phyloP scores from a whole-genome alignment of 495 filamentous ascomycete species.

The Corynascus novoguineensis region DNA sequence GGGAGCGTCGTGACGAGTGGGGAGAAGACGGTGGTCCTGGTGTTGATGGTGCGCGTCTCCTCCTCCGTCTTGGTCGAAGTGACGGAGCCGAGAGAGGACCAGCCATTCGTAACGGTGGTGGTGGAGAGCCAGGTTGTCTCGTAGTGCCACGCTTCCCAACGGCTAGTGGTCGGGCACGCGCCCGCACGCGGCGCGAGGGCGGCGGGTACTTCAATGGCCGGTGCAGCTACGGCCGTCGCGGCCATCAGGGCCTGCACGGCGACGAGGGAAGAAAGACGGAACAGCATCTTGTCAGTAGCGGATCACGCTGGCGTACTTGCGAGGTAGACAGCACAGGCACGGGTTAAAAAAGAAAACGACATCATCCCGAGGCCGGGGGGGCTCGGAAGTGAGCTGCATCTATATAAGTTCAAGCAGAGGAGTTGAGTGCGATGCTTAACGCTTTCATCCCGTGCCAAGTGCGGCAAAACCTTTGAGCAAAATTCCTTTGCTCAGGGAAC shows the following conservation, averaged over 20 bases:
- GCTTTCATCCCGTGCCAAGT: not conserved
- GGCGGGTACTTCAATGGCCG: not conserved
- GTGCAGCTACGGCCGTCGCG: not conserved
- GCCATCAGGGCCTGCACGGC: slow-evolving; percentile 2
- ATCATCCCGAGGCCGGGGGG: not conserved
- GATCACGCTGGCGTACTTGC: not conserved
- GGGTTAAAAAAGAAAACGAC: not conserved
- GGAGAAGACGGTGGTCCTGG: not conserved
- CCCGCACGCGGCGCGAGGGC: not conserved
- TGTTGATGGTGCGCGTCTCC: slow-evolving; percentile 4
- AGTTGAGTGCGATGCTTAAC: not conserved
- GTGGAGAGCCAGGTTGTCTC: not conserved
- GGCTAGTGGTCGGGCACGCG: not conserved
- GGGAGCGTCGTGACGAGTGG: slow-evolving; percentile 4
- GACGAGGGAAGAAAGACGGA: not conserved
- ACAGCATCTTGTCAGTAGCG: slow-evolving; percentile 8
- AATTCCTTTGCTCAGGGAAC: too few species aligned
- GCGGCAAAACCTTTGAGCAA: too few species aligned
- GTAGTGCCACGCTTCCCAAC: not conserved
- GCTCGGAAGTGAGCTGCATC: not conserved
- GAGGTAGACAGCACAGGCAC: not conserved
- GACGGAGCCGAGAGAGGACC: slow-evolving; percentile 5
- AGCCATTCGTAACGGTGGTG: slow-evolving; percentile 3
- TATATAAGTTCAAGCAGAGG: not conserved
- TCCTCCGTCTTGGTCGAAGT: slow-evolving; percentile 8